phyloP scores from a whole-genome alignment of 108 stramenopile species.

The Pseudonitzschia pungens region DNA sequence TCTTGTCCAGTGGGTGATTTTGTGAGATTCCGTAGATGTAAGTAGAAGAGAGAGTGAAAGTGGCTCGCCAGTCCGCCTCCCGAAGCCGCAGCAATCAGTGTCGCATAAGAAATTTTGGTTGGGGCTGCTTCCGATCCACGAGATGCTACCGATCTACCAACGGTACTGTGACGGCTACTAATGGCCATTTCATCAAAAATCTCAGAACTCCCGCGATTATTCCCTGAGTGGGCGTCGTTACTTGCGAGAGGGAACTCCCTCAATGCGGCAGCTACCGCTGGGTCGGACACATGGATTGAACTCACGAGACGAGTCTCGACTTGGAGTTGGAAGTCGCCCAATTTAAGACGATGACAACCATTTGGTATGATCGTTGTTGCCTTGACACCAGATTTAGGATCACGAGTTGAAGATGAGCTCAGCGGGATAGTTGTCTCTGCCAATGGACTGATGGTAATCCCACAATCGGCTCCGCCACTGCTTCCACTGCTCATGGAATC shows the following conservation, averaged over 20 bases:
- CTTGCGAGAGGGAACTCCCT: constrained; percentile 57
- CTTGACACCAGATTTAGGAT: constrained; percentile 47
- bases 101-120: constrained; percentile 18
- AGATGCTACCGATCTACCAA: background rate
- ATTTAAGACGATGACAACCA: constrained; percentile 73
- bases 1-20: constrained; percentile 3
- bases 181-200: constrained; percentile 19
- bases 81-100: constrained; percentile 38
- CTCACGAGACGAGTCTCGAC: constrained; percentile 74
- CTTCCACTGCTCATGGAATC: background rate
- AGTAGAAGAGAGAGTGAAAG: constrained; percentile 40
- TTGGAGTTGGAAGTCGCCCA: constrained; percentile 75
- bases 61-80: constrained; percentile 32
- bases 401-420: constrained; percentile 57
- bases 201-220: constrained; percentile 1
- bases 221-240: constrained; percentile 2
- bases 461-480: constrained; percentile 24
- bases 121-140: background rate
- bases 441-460: constrained; percentile 24
- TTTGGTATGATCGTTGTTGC: constrained; percentile 82
- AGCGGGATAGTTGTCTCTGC: constrained; percentile 71
- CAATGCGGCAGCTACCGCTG: constrained; percentile 62
- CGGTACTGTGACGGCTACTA: background rate
- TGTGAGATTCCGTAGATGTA: constrained; percentile 48
- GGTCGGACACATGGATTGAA: constrained; percentile 68